Conservation (phyloP, 495 filamentous ascomycete species). For the Lichina pygmaea region DNA sequence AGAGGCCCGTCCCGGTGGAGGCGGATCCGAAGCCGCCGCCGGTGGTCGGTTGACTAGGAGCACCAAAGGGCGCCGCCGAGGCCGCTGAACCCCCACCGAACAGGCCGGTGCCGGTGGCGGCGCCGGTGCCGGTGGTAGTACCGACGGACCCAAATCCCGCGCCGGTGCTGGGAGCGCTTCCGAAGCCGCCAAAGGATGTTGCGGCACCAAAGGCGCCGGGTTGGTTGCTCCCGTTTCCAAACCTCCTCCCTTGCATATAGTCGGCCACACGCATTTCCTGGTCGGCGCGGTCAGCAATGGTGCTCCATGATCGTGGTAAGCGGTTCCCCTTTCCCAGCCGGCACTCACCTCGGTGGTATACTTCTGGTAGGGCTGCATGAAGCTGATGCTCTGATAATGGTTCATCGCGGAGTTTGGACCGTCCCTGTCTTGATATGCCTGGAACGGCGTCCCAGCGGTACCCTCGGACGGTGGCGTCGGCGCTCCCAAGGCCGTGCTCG, state of each 20-base stretch:
- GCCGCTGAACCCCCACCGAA: too few species aligned
- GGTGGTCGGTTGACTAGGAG: slow-evolving; percentile 1
- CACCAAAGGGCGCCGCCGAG: slow-evolving; percentile 6
- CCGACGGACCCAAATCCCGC: slow-evolving; percentile 4
- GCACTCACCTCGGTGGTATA: slow-evolving; percentile 45
- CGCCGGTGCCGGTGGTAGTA: slow-evolving; percentile 7
- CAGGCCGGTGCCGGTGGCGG: slow-evolving; percentile 16
- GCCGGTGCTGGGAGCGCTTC: slow-evolving; percentile 9
- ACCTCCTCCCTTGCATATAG: slow-evolving; percentile 64
- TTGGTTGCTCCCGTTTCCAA: slow-evolving; percentile 54
- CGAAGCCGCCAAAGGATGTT: slow-evolving; percentile 31
- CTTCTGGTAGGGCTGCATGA: slow-evolving; percentile 63
- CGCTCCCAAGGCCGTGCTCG: slow-evolving; percentile 13
- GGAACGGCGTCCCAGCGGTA: slow-evolving; percentile 51
- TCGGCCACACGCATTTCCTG: slow-evolving; percentile 64
- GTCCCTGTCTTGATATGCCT: slow-evolving; percentile 63
- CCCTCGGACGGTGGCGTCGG: slow-evolving; percentile 21
- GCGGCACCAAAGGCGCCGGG: slow-evolving; percentile 55
- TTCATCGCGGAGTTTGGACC: slow-evolving; percentile 25
- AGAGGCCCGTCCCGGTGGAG: slow-evolving; percentile 17
- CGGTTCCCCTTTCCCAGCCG: background rate
- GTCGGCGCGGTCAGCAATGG: slow-evolving; percentile 2
- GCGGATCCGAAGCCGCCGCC: slow-evolving; percentile 12
- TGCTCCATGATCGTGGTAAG: background rate
- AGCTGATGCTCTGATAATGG: slow-evolving; percentile 67